Evolutionary conservation across 148 eudicot species (phyloP).

Genomic region (Gaultheria prostrata): DNA sequence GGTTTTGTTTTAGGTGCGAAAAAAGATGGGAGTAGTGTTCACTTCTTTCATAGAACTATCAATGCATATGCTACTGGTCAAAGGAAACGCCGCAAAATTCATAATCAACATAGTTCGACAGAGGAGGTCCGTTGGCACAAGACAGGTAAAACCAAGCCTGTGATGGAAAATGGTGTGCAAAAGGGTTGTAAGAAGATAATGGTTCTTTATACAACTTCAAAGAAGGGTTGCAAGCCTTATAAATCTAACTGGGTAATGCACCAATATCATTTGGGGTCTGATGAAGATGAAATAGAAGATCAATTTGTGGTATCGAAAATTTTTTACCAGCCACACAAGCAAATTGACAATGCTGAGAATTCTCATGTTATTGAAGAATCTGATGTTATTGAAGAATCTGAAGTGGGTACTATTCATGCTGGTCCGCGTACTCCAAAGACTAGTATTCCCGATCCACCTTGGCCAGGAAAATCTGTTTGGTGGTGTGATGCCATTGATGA

Average conservation of each 20-base stretch:
- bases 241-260: constrained; percentile 87
- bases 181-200: constrained; percentile 76
- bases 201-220: constrained; percentile 61
- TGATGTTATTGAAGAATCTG: constrained; percentile 30
- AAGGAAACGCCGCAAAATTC: constrained; percentile 66
- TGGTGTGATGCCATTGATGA: constrained; percentile 39
- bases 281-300: constrained; percentile 65
- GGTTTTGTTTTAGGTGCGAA: constrained; percentile 43
- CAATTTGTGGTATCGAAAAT: constrained; percentile 71
- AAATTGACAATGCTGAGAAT: constrained; percentile 26
- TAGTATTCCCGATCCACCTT: constrained; percentile 44
- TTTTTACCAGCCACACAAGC: constrained; percentile 48
- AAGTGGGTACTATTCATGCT: constrained; percentile 19
- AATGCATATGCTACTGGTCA: constrained; percentile 79
- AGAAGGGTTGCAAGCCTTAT: constrained; percentile 46
- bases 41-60: constrained; percentile 63
- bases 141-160: constrained; percentile 70
- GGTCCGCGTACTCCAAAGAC: constrained; percentile 71
- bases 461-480: constrained; percentile 33
- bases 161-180: constrained; percentile 55
- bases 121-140: constrained; percentile 80
- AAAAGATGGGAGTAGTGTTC: constrained; percentile 57
- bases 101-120: constrained; percentile 19
- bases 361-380: constrained; percentile 24
- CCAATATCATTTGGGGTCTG: constrained; percentile 72